Conservation (phyloP, 208 protist genomes). For the Leishmania arabica region DNA sequence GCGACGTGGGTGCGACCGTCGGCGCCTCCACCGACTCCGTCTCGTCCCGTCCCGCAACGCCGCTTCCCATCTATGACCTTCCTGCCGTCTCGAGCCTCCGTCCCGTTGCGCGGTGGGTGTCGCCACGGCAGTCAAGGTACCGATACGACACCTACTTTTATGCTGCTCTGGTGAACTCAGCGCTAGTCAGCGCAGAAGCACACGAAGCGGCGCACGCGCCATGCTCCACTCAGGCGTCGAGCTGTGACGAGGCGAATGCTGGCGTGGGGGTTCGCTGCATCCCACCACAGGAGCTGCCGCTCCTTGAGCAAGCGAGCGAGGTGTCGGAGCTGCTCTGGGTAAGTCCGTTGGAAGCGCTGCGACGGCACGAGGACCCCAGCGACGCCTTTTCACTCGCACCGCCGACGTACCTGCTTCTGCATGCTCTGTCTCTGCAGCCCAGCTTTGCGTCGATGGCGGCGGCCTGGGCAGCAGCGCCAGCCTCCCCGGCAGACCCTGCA, state of each 20-base stretch:
- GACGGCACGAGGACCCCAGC: conserved; percentile 34
- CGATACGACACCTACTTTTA: conserved; percentile 70
- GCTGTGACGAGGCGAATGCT: not conserved
- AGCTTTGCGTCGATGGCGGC: conserved; percentile 24
- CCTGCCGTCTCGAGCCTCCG: conserved; percentile 21
- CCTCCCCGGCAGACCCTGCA: not conserved
- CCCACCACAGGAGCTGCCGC: conserved; percentile 35
- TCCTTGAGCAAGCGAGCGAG: conserved; percentile 38
- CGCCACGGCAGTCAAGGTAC: conserved; percentile 42
- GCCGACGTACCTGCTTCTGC: conserved; percentile 53
- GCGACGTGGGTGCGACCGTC: not conserved
- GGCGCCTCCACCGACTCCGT: not conserved
- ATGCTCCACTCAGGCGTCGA: not conserved
- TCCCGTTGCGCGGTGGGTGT: conserved; percentile 53
- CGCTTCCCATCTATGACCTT: conserved; percentile 17
- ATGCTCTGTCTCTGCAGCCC: conserved; percentile 34
- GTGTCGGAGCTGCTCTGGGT: conserved; percentile 54
- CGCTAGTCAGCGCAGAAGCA: not conserved
- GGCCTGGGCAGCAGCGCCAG: conserved; percentile 26
- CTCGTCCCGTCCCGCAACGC: not conserved
- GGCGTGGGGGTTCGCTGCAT: not conserved
- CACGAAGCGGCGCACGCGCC: not conserved
- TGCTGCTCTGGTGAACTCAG: conserved; percentile 26
- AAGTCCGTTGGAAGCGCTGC: conserved; percentile 44
- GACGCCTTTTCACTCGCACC: conserved; percentile 47